Base-by-base conservation (phyloP, 139 green algal species). In the Chlamydomonas applanata region DNA sequence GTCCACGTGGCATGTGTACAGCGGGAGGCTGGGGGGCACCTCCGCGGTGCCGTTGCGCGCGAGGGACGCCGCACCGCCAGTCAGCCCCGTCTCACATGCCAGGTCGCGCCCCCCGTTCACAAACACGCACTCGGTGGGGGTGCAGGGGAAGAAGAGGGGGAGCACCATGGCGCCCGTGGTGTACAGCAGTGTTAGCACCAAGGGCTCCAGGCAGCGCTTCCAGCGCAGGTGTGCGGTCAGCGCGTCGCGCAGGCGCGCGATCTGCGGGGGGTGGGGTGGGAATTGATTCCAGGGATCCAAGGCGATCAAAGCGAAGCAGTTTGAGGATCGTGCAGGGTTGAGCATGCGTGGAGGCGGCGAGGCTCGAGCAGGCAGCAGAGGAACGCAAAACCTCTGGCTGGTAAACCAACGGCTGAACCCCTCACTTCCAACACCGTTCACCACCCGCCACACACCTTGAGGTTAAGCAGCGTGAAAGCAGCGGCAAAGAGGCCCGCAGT, bases 71-170 rank as follows among this genome's bases (percentile, higher is more conserved):
- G 59, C 40, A 1, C 36, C 69, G 63, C 72, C 77, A 32, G 27
- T 25, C 32, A 83, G 71, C 22, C 77, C 77, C 3, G 71, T 83
- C 35, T 68, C 59, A 66, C 77, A 83, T 20, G 71, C 49, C 78
- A 77, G 33, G 13, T 69, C 71, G 4, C 32, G 11, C 54, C 7
- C 54, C 2, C 69, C 69, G 17, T 35, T 63, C 45, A 49, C 27
- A 9, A 85, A 83, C 33, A 85, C 73, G 66, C 85, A 95, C 69
- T 89, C 72, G 0, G 91, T 92, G 36, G 82, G 83, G 3, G 78
- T 83, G 82, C 92, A 97, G 0, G 89, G 85, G 79, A 96, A 96
- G 60, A 94, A 84, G 24, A 92, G 79, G 0, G 92, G 92, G 77
- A 97, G 88, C 60, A 94, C 74, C 89, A 93, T 95, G 74, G 74